phyloP scores from a whole-genome alignment of 371 early-diverging fungal species.

The Mucor plumbeus region DNA sequence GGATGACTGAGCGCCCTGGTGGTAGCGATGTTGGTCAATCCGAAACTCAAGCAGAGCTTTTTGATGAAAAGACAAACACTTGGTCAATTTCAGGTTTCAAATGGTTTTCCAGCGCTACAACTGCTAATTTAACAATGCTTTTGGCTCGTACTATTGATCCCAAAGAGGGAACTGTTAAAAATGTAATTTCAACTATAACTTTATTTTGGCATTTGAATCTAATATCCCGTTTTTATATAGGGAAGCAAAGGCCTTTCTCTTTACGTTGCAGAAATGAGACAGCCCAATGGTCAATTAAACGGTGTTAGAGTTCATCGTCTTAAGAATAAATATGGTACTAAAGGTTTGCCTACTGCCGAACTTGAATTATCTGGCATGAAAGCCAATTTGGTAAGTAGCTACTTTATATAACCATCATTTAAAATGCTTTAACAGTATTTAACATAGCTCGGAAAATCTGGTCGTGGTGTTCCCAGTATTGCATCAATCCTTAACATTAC shows the following conservation, averaged over 20 bases:
- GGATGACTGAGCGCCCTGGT: slow-evolving; percentile 81
- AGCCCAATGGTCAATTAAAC: slow-evolving; percentile 59
- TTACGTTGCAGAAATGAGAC: slow-evolving; percentile 62
- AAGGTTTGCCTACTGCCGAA: slow-evolving; percentile 77
- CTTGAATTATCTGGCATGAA: slow-evolving; percentile 62
- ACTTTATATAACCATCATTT: no score
- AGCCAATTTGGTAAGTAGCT: slow-evolving; percentile 50
- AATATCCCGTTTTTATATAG: background rate
- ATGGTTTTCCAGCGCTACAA: slow-evolving; percentile 78
- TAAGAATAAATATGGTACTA: slow-evolving; percentile 74
- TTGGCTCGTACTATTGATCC: slow-evolving; percentile 65
- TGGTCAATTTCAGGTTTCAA: slow-evolving; percentile 72
- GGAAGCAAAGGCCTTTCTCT: slow-evolving; percentile 67
- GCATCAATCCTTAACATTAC: slow-evolving; percentile 71
- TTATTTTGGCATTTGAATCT: background rate
- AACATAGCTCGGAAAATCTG: slow-evolving; percentile 46
- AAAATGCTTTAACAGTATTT: background rate
- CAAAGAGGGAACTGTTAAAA: slow-evolving; percentile 32
- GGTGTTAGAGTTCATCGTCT: slow-evolving; percentile 67
- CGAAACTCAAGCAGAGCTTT: slow-evolving; percentile 58
- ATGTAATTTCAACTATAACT: slow-evolving; percentile 14
- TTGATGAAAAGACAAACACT: slow-evolving; percentile 38
- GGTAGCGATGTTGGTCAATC: slow-evolving; percentile 63
- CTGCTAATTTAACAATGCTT: slow-evolving; percentile 69
- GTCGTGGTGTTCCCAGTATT: slow-evolving; percentile 67